These are phyloP conservation scores for Erodium texanum DNA, from an alignment of 441 rosid species.

Conservation along the genomic window DNA sequence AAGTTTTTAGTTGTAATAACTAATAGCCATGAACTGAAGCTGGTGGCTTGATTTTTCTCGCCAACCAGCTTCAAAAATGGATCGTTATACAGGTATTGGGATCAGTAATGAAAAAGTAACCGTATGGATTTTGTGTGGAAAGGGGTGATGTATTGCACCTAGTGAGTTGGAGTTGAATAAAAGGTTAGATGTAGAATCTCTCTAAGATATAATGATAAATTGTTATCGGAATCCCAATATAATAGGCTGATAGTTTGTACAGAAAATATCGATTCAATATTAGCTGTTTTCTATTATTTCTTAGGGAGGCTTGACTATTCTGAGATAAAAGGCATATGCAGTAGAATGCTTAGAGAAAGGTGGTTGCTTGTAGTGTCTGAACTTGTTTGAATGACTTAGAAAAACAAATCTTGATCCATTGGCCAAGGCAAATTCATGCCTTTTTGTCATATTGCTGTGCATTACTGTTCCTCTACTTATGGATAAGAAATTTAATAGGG, in stretches of 20 bases:
- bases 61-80: background rate
- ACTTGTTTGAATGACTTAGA: background rate
- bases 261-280: background rate
- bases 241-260: background rate
- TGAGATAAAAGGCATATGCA: background rate
- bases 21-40: background rate
- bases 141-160: background rate
- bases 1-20: background rate
- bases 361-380: background rate
- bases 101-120: background rate
- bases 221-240: background rate
- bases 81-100: background rate
- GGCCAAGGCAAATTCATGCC: background rate
- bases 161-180: background rate
- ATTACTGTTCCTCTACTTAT: background rate
- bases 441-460: background rate
- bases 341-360: background rate
- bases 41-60: background rate
- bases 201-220: background rate
- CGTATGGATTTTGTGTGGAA: background rate
- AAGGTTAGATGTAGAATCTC: background rate
- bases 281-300: too few species aligned
- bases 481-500: background rate
- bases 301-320: too few species aligned
- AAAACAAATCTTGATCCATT: background rate